Evolutionary conservation across 2,329 filamentous ascomycete species (phyloP).

Genomic region (Alternaria incomplexa): DNA sequence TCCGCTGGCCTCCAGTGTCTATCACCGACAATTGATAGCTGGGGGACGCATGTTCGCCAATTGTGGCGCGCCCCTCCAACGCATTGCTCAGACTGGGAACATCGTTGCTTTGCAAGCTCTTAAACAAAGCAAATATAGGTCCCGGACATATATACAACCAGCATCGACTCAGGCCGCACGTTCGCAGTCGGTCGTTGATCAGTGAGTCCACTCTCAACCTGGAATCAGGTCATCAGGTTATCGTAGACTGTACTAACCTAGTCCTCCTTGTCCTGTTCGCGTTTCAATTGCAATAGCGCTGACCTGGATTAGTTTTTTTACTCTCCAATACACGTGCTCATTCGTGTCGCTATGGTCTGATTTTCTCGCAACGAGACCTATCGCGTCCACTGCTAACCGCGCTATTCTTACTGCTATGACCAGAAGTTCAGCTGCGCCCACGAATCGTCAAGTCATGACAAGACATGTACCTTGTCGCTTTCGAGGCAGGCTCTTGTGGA

Average conservation of each 20-base stretch:
- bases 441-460: background rate
- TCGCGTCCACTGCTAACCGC: background rate
- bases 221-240: background rate
- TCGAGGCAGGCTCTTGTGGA: background rate
- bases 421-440: conserved; percentile 10
- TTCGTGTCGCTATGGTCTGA: background rate
- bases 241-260: conserved; percentile 1
- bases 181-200: background rate
- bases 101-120: conserved; percentile 23
- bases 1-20: background rate
- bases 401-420: conserved; percentile 10
- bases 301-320: background rate
- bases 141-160: conserved; percentile 16
- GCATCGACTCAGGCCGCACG: conserved; percentile 1
- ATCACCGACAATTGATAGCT: conserved; percentile 5
- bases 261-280: conserved; percentile 2
- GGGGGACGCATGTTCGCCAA: conserved; percentile 11
- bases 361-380: background rate
- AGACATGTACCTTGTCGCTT: background rate
- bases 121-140: conserved; percentile 24
- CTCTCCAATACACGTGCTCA: background rate
- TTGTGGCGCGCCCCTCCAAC: conserved; percentile 6
- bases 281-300: conserved; percentile 5
- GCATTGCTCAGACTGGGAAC: conserved; percentile 11
- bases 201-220: conserved; percentile 1